phyloP scores from a whole-genome alignment of 192 early-diverging fungal species.

The Coemansia sp. region DNA sequence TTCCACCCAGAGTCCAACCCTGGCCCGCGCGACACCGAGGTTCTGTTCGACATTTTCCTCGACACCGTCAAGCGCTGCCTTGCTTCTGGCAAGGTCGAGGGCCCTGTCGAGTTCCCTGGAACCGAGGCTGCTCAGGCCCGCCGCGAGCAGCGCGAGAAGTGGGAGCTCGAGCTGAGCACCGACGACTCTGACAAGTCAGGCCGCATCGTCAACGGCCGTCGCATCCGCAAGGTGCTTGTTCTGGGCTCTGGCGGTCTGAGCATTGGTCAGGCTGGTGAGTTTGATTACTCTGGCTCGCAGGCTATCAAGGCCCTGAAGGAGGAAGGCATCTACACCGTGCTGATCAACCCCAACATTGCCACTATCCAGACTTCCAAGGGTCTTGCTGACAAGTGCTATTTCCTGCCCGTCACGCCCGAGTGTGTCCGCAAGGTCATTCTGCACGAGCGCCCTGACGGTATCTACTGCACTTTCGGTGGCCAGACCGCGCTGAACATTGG shows the following conservation, averaged over 20 bases:
- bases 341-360: conserved; percentile 99
- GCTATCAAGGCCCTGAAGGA: conserved; percentile 99
- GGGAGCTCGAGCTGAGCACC: conserved; percentile 45
- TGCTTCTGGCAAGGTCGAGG: conserved; percentile 66
- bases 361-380: conserved; percentile 98
- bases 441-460: conserved; percentile 96
- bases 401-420: conserved; percentile 92
- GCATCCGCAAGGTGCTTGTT: conserved; percentile 89
- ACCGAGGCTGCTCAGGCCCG: conserved; percentile 47
- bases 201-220: conserved; percentile 59
- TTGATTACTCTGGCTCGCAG: conserved; percentile 96
- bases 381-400: conserved; percentile 97
- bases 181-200: conserved; percentile 50
- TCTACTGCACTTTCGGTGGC: conserved; percentile 98
- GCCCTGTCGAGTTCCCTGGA: conserved; percentile 70
- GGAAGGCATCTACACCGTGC: conserved; percentile 93
- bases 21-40: conserved; percentile 96
- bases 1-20: conserved; percentile 98
- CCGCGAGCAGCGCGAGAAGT: conserved; percentile 32
- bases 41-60: conserved; percentile 95
- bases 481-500: conserved; percentile 98
- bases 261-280: conserved; percentile 99
- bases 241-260: conserved; percentile 95
- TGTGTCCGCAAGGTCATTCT: conserved; percentile 94
- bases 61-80: conserved; percentile 68